Evolutionary conservation across 192 early-diverging fungal species (phyloP).

Genomic region (Linnemannia elongata): DNA sequence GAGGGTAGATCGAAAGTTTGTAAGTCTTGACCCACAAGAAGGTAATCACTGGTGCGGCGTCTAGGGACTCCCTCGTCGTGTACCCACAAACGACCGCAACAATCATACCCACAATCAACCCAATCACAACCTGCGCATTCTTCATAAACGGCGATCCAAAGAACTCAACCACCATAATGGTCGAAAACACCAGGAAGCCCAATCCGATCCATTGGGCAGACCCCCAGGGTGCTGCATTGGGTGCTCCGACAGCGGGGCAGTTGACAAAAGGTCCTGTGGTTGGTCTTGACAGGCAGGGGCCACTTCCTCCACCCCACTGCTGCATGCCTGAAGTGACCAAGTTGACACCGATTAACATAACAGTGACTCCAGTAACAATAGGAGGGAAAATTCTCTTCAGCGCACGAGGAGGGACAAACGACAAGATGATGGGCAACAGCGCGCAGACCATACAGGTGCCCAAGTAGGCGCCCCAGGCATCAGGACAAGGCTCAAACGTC

Average conservation of each 20-base stretch:
- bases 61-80: slow-evolving; percentile 55
- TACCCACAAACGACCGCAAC: slow-evolving; percentile 65
- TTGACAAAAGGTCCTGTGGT: slow-evolving; percentile 58
- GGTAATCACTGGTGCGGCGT: slow-evolving; percentile 60
- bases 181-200: slow-evolving; percentile 60
- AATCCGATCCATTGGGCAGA: slow-evolving; percentile 62
- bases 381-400: slow-evolving; percentile 68
- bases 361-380: slow-evolving; percentile 66
- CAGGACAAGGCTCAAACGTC: slow-evolving; percentile 59
- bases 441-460: slow-evolving; percentile 67
- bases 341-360: slow-evolving; percentile 62
- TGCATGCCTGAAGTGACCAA: slow-evolving; percentile 60
- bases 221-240: slow-evolving; percentile 67
- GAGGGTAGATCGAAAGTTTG: slow-evolving; percentile 59
- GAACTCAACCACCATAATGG: slow-evolving; percentile 64
- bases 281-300: slow-evolving; percentile 58
- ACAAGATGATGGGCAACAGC: slow-evolving; percentile 58
- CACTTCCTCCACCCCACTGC: slow-evolving; percentile 65
- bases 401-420: slow-evolving; percentile 61
- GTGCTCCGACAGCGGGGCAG: slow-evolving; percentile 57
- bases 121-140: slow-evolving; percentile 65
- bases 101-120: slow-evolving; percentile 65
- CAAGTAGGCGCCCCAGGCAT: slow-evolving; percentile 66
- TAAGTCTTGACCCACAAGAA: slow-evolving; percentile 68
- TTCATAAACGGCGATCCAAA: slow-evolving; percentile 71